These are phyloP conservation scores for Pistacia atlantica DNA, from an alignment of 345 rosid genomes.

Conservation along the genomic window DNA sequence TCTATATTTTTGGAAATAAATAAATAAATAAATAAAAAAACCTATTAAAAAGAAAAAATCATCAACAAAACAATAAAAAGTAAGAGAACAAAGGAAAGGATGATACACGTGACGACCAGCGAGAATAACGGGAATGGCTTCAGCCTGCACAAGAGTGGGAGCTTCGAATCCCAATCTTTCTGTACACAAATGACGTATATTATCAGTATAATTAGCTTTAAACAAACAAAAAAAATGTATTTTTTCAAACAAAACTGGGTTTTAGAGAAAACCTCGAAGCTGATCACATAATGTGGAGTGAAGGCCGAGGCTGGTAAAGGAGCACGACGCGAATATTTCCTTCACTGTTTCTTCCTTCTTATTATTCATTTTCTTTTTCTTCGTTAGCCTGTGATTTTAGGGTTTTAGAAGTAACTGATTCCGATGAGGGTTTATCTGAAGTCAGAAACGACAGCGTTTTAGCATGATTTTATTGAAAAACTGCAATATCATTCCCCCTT, in stretches of 20 bases:
- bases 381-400: conserved; percentile 3
- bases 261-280: conserved; percentile 46
- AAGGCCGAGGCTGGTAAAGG: conserved; percentile 74
- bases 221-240: not conserved
- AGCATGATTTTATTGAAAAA: too few relatives aligned
- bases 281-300: conserved; percentile 56
- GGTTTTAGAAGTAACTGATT: not conserved
- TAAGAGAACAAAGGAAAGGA: not conserved
- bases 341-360: conserved; percentile 19
- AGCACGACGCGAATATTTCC: conserved; percentile 59
- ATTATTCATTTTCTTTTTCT: conserved; percentile 2
- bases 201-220: not conserved
- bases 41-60: not conserved
- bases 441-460: not conserved
- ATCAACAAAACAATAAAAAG: not conserved
- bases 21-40: too few relatives aligned
- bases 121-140: conserved; percentile 89
- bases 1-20: conserved; percentile 31
- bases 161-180: conserved; percentile 86
- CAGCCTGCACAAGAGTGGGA: conserved; percentile 89
- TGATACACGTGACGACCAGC: conserved; percentile 95
- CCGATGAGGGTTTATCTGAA: not conserved
- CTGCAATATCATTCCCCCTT: too few relatives aligned
- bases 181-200: conserved; percentile 25
- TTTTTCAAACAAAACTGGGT: not conserved